Conservation (phyloP, 2,329 filamentous ascomycete species). For the Parastagonospora nodorum region DNA sequence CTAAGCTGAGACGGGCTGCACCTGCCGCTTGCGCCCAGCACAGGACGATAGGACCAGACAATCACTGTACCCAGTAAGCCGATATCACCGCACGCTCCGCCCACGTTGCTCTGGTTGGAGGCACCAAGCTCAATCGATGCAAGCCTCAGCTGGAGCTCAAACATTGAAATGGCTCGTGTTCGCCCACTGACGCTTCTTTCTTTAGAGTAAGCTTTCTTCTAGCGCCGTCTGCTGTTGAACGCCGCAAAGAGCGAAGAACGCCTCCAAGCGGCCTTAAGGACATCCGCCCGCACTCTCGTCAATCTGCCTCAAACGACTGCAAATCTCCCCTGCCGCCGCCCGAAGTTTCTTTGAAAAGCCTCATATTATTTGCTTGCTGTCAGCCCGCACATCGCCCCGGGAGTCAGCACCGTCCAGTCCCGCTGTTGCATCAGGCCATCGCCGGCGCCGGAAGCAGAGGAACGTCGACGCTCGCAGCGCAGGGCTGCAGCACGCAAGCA, state of each 20-base stretch:
- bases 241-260: neutral
- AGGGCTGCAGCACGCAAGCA: slow-evolving; percentile 23
- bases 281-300: slow-evolving; percentile 6
- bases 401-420: neutral
- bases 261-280: slow-evolving; percentile 19
- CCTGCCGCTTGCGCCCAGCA: neutral
- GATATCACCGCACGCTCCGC: slow-evolving; percentile 5
- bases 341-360: no score
- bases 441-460: slow-evolving; percentile 36
- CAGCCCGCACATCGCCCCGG: no score
- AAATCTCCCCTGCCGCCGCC: slow-evolving; percentile 1
- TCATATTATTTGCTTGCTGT: no score
- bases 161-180: slow-evolving; percentile 19
- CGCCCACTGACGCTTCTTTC: slow-evolving; percentile 27
- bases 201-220: slow-evolving; percentile 28
- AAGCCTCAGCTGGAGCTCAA: slow-evolving; percentile 24
- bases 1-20: neutral
- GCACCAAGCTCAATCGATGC: slow-evolving; percentile 24
- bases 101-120: slow-evolving; percentile 20
- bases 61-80: no score
- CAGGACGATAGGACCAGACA: slow-evolving; percentile 1
- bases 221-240: slow-evolving; percentile 19
- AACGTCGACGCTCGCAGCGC: slow-evolving; percentile 19
- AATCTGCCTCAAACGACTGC: neutral
- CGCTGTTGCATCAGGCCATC: slow-evolving; percentile 21